These are phyloP conservation scores for Kwoniella dendrophila DNA, from an alignment of 768 basidiomycete genomes.

Conservation along the genomic window DNA sequence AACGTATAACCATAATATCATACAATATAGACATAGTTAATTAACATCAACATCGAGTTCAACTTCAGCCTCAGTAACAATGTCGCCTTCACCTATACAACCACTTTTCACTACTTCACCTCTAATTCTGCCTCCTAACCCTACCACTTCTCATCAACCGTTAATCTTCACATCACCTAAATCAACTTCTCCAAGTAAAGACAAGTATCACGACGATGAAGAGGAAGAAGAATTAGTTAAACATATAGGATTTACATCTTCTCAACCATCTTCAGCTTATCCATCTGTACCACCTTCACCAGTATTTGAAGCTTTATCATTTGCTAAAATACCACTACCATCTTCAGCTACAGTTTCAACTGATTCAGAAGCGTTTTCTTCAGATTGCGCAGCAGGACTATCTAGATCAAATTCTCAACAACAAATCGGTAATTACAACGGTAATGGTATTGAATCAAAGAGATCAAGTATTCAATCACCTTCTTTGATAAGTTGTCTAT, in stretches of 20 bases:
- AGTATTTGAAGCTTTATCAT: conserved; percentile 9
- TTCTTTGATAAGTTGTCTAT: conserved; percentile 10
- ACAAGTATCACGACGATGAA: too few relatives aligned
- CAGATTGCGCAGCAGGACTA: conserved; percentile 11
- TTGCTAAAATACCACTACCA: conserved; percentile 5
- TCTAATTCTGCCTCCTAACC: not conserved
- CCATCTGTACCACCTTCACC: conserved; percentile 11
- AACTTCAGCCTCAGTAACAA: not conserved
- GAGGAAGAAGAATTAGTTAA: not conserved
- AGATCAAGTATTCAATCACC: conserved; percentile 9
- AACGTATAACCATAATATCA: too few relatives aligned
- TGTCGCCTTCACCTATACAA: conserved; percentile 9
- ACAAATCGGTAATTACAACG: too few relatives aligned
- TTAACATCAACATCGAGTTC: not conserved
- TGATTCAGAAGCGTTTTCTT: conserved; percentile 14
- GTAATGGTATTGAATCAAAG: not conserved
- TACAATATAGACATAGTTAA: too few relatives aligned
- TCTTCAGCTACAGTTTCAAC: conserved; percentile 17
- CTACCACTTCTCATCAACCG: not conserved
- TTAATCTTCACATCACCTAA: conserved; percentile 17
- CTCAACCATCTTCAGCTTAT: conserved; percentile 13
- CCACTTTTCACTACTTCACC: conserved; percentile 20
- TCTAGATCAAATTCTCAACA: not conserved
- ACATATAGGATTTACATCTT: not conserved
- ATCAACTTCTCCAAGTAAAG: conserved; percentile 3